Base-by-base conservation (phyloP, 805 yeast species). In the Wickerhamiella occidentalis region DNA sequence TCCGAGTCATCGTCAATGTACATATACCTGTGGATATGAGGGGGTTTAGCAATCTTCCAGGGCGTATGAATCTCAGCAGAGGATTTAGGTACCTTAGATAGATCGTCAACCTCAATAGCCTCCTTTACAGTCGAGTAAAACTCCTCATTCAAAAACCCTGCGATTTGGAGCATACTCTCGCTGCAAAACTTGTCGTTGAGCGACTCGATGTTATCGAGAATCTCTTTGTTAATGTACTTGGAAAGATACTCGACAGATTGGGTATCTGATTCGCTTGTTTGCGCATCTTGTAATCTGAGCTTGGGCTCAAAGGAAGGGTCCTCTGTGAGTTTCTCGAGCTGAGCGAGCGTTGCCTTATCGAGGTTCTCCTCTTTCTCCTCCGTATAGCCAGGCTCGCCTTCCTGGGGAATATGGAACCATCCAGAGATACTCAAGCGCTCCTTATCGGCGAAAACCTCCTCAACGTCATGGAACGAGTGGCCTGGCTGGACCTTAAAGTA, bases 341-440 rank as follows among this genome's bases (percentile, higher is more conserved):
- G 86, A 54, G 60, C 56, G 36, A 87, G 72, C 0, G 95, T 85
- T 40, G 86, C 77, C 58, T 73, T 72, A 33, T 70, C 76, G 59
- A 81, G 90, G 63, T 85, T 87, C 61, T 86, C 95, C 5, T 94
- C 94, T 33, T 77, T 78, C 23, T 42, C 51, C 13, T 50, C 52
- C 6, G 79, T 74, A 60, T 65, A 90, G 0, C 96, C 97, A 29
- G 76, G 79, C 65, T 92, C 99, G 8, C 95, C 96, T 9, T 68
- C 69, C 63, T 92, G 97, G 3, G 99, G 99, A 47, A 88, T 85
- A 64, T 92, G 99, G 62, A 90, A 94, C 99, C 99, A 94, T 1
- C 99, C 99, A 60, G 92, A 96, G 52, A 92, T 85, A 0, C 95
- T 85, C 30, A 92, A 69, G 60, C 99, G 74, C 54, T 87, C 94